Percentiles rank a stretch among this genome's conserved stretches.
Evolutionary conservation across 2,329 filamentous ascomycete genomes (phyloP).

Genomic region (Penicillium freii): DNA sequence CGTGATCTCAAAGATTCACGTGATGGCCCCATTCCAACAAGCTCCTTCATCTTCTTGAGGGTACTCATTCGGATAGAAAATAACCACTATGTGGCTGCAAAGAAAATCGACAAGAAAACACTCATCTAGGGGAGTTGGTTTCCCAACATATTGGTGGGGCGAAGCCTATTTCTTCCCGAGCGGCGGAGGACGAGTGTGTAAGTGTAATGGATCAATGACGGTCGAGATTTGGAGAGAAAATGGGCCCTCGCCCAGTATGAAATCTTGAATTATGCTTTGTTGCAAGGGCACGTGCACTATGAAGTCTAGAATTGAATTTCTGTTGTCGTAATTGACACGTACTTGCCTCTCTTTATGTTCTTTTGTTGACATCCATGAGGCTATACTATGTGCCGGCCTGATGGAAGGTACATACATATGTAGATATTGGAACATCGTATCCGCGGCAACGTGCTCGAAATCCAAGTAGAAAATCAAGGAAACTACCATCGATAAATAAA

Average conservation of each 20-base stretch:
- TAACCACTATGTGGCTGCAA: not conserved
- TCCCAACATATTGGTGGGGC: constrained; percentile 8
- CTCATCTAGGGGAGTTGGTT: not conserved
- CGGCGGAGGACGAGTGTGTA: constrained; percentile 7
- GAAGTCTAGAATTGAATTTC: not conserved
- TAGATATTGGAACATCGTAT: not conserved
- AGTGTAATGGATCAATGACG: constrained; percentile 13
- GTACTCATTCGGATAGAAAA: constrained; percentile 15
- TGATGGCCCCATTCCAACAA: constrained; percentile 15
- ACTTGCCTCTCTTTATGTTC: not conserved
- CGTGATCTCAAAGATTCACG: constrained; percentile 1
- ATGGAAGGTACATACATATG: constrained; percentile 11
- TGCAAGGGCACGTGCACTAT: not conserved
- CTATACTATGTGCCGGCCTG: constrained; percentile 3
- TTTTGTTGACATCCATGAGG: not conserved
- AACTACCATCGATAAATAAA: not conserved
- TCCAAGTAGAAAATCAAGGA: not conserved
- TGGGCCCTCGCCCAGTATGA: not conserved
- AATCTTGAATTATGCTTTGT: not conserved
- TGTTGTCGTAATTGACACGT: constrained; percentile 2
- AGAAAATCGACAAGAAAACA: not conserved
- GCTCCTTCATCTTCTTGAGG: constrained; percentile 20
- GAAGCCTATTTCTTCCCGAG: constrained; percentile 11
- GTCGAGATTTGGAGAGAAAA: constrained; percentile 3
- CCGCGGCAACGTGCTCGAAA: not conserved